These are phyloP conservation scores for Penicillium flavigenum DNA, from an alignment of 495 filamentous ascomycete species.

Conservation along the genomic window DNA sequence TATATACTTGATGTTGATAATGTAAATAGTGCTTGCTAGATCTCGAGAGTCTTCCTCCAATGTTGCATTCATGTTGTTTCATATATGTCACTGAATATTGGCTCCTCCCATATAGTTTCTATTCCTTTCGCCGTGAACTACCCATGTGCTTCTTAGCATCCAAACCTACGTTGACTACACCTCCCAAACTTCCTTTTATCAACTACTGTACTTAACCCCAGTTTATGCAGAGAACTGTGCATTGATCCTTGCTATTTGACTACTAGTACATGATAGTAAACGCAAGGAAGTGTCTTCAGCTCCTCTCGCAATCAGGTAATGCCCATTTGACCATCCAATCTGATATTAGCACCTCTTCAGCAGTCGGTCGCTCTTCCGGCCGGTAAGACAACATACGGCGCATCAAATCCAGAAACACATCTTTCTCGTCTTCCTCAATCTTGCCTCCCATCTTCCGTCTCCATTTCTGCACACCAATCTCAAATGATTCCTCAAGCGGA, in stretches of 20 bases:
- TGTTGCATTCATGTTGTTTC: too few species aligned
- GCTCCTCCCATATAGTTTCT: too few species aligned
- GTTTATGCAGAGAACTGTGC: not conserved
- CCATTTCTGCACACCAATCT: constrained; percentile 29
- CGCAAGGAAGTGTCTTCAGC: not conserved
- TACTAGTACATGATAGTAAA: not conserved
- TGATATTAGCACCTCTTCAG: constrained; percentile 25
- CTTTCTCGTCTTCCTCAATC: constrained; percentile 23
- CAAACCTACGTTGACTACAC: too few species aligned
- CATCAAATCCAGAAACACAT: constrained; percentile 35
- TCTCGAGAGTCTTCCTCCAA: too few species aligned
- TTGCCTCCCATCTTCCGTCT: constrained; percentile 21
- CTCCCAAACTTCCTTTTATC: too few species aligned
- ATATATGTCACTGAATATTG: too few species aligned
- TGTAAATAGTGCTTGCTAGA: too few species aligned
- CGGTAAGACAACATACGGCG: constrained; percentile 28
- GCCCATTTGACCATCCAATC: constrained; percentile 34
- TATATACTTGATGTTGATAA: too few species aligned
- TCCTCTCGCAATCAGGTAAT: constrained; percentile 19
- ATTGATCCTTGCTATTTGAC: not conserved
- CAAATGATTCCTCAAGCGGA: constrained; percentile 30
- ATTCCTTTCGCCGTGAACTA: too few species aligned
- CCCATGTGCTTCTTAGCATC: too few species aligned
- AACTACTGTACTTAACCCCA: too few species aligned
- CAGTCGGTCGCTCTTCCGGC: constrained; percentile 25